Evolutionary conservation across 768 basidiomycete genomes (phyloP), one percentile per base, ranked within the genome.

Genomic region (Mycena alexandri): DNA sequence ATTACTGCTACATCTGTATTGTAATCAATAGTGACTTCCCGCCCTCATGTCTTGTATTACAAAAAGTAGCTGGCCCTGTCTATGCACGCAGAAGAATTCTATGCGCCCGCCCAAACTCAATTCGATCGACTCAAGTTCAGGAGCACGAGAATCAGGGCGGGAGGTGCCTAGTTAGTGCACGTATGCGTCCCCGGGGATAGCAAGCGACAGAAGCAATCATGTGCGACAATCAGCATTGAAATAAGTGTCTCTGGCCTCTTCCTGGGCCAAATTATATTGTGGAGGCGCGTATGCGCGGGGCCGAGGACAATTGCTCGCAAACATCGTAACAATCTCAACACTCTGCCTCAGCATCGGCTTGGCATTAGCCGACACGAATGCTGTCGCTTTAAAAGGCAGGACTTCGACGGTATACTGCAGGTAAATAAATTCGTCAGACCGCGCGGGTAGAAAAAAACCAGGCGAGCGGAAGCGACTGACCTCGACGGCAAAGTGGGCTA

Each of bases 311-410:
- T 60, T 53, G 14, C 63, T 65, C 47, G 70, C 48, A 25, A 61
- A 65, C 70, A 71, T 71, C 12, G 72, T 71, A 22, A 67, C 70
- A 16, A 73, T 55, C 54, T 71, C 70, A 21, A 73, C 70, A 17
- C 33, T 11, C 58, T 68, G 70, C 43, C 22, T 33, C 7, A 73
- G 64, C 29, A 71, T 47, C 36, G 69, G 66, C 2, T 54, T 29
- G 42, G 10, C n/a, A 46, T 64, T 50, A 44, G 36, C 43, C 19
- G 72, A 41, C 0, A 48, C 44, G 34, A 73, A 73, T 7, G 67
- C 72, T 22, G 61, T 59, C 19, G 70, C 70, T 33, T 71, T 70
- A 62, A 73, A 73, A 1, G 72, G 72, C 9, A 71, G 53, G n/a
- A 73, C 61, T 21, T 70, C 72, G 43, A 73, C 65, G 22, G 64